Percentiles rank a stretch among this genome's conserved stretches.
Evolutionary conservation across 331 rosid genomes (phyloP).

Genomic region (Cydonia oblonga): DNA sequence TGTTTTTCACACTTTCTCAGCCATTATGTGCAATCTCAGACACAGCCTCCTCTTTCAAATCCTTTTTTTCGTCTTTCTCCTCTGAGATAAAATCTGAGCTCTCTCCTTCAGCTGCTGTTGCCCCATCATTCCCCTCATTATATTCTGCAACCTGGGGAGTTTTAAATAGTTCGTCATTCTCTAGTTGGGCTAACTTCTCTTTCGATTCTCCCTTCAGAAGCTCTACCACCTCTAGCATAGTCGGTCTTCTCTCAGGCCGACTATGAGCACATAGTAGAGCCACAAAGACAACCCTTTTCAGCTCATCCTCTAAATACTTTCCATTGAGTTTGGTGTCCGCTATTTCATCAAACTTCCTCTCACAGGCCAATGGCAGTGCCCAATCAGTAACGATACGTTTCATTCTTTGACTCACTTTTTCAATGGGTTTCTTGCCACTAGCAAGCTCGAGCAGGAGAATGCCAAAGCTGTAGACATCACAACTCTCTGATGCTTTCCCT

Average conservation of each 20-base stretch:
- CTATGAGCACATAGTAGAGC: constrained; percentile 52
- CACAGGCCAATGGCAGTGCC: constrained; percentile 75
- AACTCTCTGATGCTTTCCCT: constrained; percentile 76
- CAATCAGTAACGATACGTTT: constrained; percentile 60
- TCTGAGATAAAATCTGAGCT: constrained; percentile 58
- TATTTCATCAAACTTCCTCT: constrained; percentile 47
- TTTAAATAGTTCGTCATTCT: constrained; percentile 47
- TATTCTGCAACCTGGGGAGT: constrained; percentile 20
- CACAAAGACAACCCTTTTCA: constrained; percentile 48
- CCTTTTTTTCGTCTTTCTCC: constrained; percentile 38
- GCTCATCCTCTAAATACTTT: constrained; percentile 54
- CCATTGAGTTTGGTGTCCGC: constrained; percentile 71
- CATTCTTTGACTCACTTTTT: constrained; percentile 25
- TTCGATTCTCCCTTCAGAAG: constrained; percentile 57
- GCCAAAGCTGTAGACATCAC: constrained; percentile 83
- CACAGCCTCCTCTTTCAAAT: constrained; percentile 23
- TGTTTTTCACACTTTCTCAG: constrained; percentile 13
- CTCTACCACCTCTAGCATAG: constrained; percentile 62
- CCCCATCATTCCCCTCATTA: constrained; percentile 26
- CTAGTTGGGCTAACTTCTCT: constrained; percentile 44
- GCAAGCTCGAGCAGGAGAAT: constrained; percentile 78
- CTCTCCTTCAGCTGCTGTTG: constrained; percentile 44
- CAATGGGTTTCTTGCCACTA: constrained; percentile 70
- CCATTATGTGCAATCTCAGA: constrained; percentile 14
- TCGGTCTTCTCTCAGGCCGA: constrained; percentile 63